A percentile compares a stretch with the other conserved stretches of the same genome.
Conservation (phyloP, 345 rosid species). For the Psidium friedrichsthalianum region DNA sequence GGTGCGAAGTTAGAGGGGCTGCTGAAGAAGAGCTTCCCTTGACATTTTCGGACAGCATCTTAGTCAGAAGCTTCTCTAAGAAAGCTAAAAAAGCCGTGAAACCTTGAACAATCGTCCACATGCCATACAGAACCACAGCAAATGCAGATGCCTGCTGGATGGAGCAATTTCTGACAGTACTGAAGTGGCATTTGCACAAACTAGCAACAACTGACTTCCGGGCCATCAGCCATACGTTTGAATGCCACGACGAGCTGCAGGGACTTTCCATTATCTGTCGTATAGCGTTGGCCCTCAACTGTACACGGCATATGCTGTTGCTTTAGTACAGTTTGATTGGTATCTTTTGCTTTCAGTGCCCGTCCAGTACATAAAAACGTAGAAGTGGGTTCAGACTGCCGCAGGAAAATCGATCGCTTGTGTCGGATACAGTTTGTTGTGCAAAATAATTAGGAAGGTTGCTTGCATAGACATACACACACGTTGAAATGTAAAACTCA, state of each 20-base stretch:
- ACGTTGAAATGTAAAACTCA: background rate
- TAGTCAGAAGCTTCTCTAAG: conserved; percentile 42
- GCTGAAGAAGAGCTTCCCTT: conserved; percentile 68
- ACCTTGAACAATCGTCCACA: background rate
- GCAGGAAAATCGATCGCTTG: background rate
- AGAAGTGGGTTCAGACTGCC: background rate
- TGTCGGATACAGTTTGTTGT: background rate
- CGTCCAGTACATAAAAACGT: background rate
- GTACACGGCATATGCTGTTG: background rate
- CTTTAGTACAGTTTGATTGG: background rate
- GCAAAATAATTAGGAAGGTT: background rate
- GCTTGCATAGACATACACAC: background rate
- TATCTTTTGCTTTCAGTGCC: background rate
- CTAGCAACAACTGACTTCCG: background rate
- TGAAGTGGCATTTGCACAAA: background rate
- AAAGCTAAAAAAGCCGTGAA: conserved; percentile 36
- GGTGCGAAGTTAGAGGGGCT: conserved; percentile 38
- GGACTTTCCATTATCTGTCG: background rate
- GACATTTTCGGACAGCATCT: conserved; percentile 49
- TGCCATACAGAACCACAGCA: background rate
- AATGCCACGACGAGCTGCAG: background rate
- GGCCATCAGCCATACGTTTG: background rate
- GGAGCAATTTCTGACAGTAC: background rate
- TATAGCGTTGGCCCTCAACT: background rate
- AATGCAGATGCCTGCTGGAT: background rate